Evolutionary conservation across 1,284 basidiomycete genomes (phyloP).

Genomic region (Ganoderma meredithae): DNA sequence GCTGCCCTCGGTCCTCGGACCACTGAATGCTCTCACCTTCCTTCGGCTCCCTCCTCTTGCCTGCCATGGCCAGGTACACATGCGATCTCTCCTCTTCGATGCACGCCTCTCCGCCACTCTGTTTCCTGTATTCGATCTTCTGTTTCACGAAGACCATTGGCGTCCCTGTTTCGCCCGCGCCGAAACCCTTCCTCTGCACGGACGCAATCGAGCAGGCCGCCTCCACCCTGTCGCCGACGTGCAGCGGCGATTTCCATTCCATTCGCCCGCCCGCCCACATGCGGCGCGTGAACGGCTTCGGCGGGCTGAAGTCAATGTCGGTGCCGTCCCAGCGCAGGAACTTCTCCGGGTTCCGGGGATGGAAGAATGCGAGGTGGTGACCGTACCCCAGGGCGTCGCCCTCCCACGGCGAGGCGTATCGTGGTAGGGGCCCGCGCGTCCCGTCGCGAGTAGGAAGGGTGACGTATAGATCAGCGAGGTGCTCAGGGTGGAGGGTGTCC

Average conservation of each 20-base stretch:
- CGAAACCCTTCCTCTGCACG: constrained; percentile 74
- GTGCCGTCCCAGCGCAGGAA: constrained; percentile 75
- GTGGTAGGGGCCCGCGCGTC: constrained; percentile 35
- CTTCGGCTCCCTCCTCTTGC: constrained; percentile 44
- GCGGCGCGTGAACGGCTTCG: constrained; percentile 74
- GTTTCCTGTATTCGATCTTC: constrained; percentile 56
- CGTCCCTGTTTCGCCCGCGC: constrained; percentile 43
- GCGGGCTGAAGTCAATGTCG: constrained; percentile 74
- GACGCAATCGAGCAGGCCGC: constrained; percentile 59
- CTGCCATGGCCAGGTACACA: constrained; percentile 67
- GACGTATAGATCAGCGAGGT: constrained; percentile 65
- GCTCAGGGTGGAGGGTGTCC: constrained; percentile 58
- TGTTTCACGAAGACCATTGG: constrained; percentile 86
- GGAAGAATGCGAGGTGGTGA: constrained; percentile 81
- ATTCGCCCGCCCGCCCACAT: constrained; percentile 89
- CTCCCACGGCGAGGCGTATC: constrained; percentile 48
- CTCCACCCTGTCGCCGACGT: constrained; percentile 60
- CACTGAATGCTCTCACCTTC: constrained; percentile 48
- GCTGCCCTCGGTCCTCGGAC: constrained; percentile 8
- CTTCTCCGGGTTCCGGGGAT: constrained; percentile 66
- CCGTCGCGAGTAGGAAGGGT: constrained; percentile 79
- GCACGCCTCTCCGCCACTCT: constrained; percentile 51
- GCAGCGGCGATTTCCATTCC: constrained; percentile 65
- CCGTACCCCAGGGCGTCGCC: constrained; percentile 62
- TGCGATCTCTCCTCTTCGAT: constrained; percentile 77